Percentiles rank a stretch among this genome's conserved stretches.
Conservation (phyloP, 2,329 filamentous ascomycete species). For the Thermoascus crustaceus region DNA sequence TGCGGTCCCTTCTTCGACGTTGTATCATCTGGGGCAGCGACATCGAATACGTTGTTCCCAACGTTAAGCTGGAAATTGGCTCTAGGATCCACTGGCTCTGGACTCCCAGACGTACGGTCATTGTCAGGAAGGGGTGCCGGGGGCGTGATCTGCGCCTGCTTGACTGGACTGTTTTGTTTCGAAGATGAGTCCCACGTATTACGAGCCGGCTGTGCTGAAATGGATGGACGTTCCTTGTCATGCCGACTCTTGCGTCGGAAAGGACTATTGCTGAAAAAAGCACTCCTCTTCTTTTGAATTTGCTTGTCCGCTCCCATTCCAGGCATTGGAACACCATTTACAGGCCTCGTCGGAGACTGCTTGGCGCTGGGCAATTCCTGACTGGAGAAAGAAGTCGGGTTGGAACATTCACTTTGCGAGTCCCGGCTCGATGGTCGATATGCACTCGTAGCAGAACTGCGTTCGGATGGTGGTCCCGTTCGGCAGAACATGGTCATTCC, state of each 20-base stretch:
- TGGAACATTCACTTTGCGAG: constrained; percentile 83
- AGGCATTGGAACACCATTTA: constrained; percentile 32
- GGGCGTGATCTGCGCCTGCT: constrained; percentile 28
- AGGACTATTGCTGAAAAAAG: constrained; percentile 88
- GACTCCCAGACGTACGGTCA: constrained; percentile 47
- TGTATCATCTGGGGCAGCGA: constrained; percentile 65
- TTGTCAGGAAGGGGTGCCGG: constrained; percentile 13
- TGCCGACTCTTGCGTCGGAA: constrained; percentile 86
- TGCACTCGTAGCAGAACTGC: constrained; percentile 58
- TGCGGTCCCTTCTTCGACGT: constrained; percentile 33
- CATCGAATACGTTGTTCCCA: constrained; percentile 91
- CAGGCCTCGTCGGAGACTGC: constrained; percentile 62
- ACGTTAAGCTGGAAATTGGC: constrained; percentile 90
- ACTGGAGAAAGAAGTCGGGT: constrained; percentile 81
- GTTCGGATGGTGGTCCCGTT: constrained; percentile 62
- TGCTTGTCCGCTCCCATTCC: constrained; percentile 54
- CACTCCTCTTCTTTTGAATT: constrained; percentile 62
- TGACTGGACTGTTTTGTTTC: constrained; percentile 36
- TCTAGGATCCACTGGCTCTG: constrained; percentile 81
- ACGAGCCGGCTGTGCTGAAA: constrained; percentile 33
- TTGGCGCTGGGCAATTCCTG: constrained; percentile 69
- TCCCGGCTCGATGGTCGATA: constrained; percentile 75
- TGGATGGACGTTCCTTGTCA: constrained; percentile 51
- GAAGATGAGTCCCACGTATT: constrained; percentile 46
- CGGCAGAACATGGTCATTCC: constrained; percentile 97